Percentiles rank a stretch among this genome's conserved stretches.
phyloP scores from a whole-genome alignment of 2,329 filamentous ascomycete species.

The Colletotrichum eleusines region DNA sequence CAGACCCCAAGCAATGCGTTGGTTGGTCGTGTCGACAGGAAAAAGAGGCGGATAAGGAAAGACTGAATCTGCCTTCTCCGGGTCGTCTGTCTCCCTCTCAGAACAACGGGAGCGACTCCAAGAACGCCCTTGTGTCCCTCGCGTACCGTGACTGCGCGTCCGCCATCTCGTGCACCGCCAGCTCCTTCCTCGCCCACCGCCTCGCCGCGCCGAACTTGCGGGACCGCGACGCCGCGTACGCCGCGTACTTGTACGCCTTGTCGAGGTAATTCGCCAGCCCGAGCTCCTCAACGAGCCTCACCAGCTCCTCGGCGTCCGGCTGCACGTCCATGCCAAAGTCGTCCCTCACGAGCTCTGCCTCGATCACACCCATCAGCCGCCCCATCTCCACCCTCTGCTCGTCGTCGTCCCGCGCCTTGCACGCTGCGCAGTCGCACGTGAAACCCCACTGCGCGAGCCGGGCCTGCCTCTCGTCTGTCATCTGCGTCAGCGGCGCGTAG shows the following conservation, averaged over 20 bases:
- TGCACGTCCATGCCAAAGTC: slow-evolving; percentile 36
- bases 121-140: slow-evolving; percentile 25
- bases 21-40: not conserved
- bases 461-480: slow-evolving; percentile 47
- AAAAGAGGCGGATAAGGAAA: not conserved
- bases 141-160: slow-evolving; percentile 35
- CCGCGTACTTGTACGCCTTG: slow-evolving; percentile 44
- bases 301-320: slow-evolving; percentile 41
- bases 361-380: slow-evolving; percentile 49
- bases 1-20: no score
- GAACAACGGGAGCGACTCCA: slow-evolving; percentile 35
- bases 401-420: slow-evolving; percentile 48
- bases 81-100: not conserved
- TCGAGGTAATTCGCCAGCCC: slow-evolving; percentile 46
- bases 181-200: slow-evolving; percentile 44
- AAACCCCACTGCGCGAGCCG: slow-evolving; percentile 49
- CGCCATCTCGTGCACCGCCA: slow-evolving; percentile 42
- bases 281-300: slow-evolving; percentile 44
- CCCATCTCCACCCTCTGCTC: slow-evolving; percentile 48
- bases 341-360: slow-evolving; percentile 46
- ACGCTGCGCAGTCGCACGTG: slow-evolving; percentile 51
- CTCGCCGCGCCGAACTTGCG: slow-evolving; percentile 41
- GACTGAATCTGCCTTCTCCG: not conserved
- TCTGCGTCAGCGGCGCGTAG: slow-evolving; percentile 51
- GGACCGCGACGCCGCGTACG: slow-evolving; percentile 42